Evolutionary conservation across 768 basidiomycete species (phyloP).

Genomic region (Serendipita vermifera): DNA sequence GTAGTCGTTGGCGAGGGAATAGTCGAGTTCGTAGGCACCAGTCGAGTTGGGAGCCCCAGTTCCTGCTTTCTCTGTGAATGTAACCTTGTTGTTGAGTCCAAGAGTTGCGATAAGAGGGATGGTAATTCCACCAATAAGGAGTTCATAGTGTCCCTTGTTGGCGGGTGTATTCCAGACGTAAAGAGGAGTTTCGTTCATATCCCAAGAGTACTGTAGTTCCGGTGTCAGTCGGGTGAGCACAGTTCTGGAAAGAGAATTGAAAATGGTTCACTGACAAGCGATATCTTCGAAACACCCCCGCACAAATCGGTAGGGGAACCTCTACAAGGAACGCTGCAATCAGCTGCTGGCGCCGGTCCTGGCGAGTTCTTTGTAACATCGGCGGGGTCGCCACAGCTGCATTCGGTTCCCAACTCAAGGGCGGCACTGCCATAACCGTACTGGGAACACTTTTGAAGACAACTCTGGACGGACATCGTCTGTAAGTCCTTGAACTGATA

Average conservation of each 20-base stretch:
- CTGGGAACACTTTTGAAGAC: not conserved
- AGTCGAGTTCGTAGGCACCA: conserved; percentile 67
- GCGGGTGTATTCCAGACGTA: conserved; percentile 49
- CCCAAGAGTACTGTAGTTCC: conserved; percentile 16
- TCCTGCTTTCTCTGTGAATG: conserved; percentile 62
- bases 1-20: conserved; percentile 37
- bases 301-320: conserved; percentile 40
- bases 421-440: not conserved
- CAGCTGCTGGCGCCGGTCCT: conserved; percentile 22
- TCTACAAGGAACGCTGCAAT: conserved; percentile 45
- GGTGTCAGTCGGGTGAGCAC: conserved; percentile 16
- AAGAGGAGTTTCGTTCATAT: not conserved
- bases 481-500: not conserved
- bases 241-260: too few relatives aligned
- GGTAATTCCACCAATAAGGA: conserved; percentile 44
- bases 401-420: not conserved
- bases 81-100: conserved; percentile 69
- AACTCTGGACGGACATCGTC: not conserved
- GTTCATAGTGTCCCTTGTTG: conserved; percentile 30
- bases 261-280: too few relatives aligned
- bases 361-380: conserved; percentile 32
- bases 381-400: conserved; percentile 48
- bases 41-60: conserved; percentile 55
- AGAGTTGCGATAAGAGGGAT: conserved; percentile 63
- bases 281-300: conserved; percentile 33